Evolutionary conservation across 768 basidiomycete species (phyloP), one percentile per base, ranked within the genome.

Genomic region (Leccinum incarnatum): DNA sequence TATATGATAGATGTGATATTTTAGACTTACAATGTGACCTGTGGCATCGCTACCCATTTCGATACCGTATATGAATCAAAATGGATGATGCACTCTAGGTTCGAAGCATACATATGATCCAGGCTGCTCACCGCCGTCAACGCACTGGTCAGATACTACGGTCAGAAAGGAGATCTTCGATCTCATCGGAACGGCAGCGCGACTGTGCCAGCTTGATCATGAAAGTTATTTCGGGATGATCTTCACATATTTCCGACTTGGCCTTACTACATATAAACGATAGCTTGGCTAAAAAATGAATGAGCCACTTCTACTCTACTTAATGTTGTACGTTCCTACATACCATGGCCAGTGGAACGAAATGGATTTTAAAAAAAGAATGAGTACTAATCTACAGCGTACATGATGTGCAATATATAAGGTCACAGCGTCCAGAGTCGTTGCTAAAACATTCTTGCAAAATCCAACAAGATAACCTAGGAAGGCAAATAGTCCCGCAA

Each of bases 401-500:
- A 17, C 37, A 15, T 8, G 9, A 15, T 8, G 9, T 40, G n/a
- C n/a, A n/a, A 40, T n/a, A 5, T 25, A 25, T 27, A n/a, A 40
- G 40, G 40, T n/a, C n/a, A n/a, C 40, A 40, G 9, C 4, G n/a
- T 40, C 40, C 9, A 40, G 9, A 40, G 1, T 40, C 40, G n/a
- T 40, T 40, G n/a, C 40, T 40, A 40, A n/a, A 40, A 40, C n/a
- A n/a, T 40, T n/a, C 17, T 17, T 40, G 17, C 37, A 14, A 15
- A 47, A 47, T 5, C 5, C 6, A 21, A 23, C 1, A 47, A 47
- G 2, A 47, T 15, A 17, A 48, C 3, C 47, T 48, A 48, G 23
- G 25, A 46, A 49, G 54, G 57, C 17, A 63, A 37, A 11, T 57
- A 50, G 29, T 74, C 67, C 14, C 64, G 58, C 7, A 69, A 53